These are phyloP conservation scores for Corchorus capsularis DNA, from an alignment of 345 rosid genomes.

Conservation along the genomic window DNA sequence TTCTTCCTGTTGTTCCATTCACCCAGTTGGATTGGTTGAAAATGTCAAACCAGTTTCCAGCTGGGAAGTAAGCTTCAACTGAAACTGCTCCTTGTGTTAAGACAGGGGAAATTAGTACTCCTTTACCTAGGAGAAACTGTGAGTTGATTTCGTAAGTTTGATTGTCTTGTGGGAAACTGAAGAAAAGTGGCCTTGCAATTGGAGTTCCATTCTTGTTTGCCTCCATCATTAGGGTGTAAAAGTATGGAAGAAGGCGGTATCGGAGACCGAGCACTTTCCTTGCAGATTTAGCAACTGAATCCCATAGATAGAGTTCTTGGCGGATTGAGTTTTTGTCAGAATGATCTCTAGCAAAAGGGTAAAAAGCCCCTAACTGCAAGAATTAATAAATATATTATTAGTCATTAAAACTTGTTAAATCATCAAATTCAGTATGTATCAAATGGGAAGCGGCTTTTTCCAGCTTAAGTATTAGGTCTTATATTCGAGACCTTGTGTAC, in stretches of 20 bases:
- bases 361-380: slow-evolving; percentile 74
- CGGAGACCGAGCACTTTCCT: slow-evolving; percentile 70
- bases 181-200: slow-evolving; percentile 76
- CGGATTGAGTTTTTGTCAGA: slow-evolving; percentile 30
- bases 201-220: slow-evolving; percentile 64
- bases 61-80: slow-evolving; percentile 60
- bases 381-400: background rate
- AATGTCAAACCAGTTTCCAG: slow-evolving; percentile 73
- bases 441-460: too few species aligned
- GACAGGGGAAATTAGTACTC: slow-evolving; percentile 65
- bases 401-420: background rate
- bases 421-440: background rate
- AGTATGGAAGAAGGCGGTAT: slow-evolving; percentile 62
- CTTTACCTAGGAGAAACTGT: slow-evolving; percentile 64
- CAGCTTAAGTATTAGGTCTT: too few species aligned
- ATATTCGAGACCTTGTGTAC: too few species aligned
- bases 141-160: slow-evolving; percentile 47
- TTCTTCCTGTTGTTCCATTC: slow-evolving; percentile 34
- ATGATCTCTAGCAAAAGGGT: slow-evolving; percentile 85
- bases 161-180: slow-evolving; percentile 62
- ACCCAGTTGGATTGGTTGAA: slow-evolving; percentile 55
- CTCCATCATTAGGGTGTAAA: slow-evolving; percentile 67
- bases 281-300: slow-evolving; percentile 67
- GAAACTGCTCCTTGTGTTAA: slow-evolving; percentile 36
- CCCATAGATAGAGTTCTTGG: slow-evolving; percentile 82